A percentile compares a stretch with the other conserved stretches of the same genome.
phyloP scores from a whole-genome alignment of 257 asterid species.

The Capsicum pubescens region DNA sequence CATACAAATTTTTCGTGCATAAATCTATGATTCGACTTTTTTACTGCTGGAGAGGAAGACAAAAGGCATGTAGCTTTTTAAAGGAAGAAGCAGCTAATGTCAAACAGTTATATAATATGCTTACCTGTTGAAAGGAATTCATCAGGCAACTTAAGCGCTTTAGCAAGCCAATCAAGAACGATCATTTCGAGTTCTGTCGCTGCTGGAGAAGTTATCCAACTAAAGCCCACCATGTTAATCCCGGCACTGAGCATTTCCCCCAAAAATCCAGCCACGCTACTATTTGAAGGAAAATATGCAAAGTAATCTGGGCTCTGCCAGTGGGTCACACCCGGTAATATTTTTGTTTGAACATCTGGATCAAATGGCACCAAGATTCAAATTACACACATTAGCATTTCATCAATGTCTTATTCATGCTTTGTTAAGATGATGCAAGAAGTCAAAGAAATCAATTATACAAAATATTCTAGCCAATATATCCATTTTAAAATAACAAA shows the following conservation, averaged over 20 bases:
- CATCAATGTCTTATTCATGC: slow-evolving; percentile 6
- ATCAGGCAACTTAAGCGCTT: slow-evolving; percentile 76
- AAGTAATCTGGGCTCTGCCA: slow-evolving; percentile 96
- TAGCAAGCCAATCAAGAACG: slow-evolving; percentile 93
- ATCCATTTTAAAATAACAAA: not conserved
- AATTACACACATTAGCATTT: slow-evolving; percentile 14
- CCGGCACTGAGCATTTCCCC: slow-evolving; percentile 99
- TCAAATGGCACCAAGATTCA: slow-evolving; percentile 12
- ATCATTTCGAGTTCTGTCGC: slow-evolving; percentile 97
- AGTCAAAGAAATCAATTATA: not conserved
- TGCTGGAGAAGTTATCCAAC: slow-evolving; percentile 98
- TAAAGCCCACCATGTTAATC: slow-evolving; percentile 92
- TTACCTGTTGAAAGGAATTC: slow-evolving; percentile 75
- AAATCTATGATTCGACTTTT: not conserved
- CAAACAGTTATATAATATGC: not conserved
- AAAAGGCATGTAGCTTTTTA: slow-evolving; percentile 4
- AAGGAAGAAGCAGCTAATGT: not conserved
- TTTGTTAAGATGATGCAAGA: slow-evolving; percentile 17
- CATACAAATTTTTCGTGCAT: not conserved
- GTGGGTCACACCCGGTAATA: slow-evolving; percentile 94
- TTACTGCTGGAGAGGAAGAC: not conserved
- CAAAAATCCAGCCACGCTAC: slow-evolving; percentile 88
- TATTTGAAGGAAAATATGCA: slow-evolving; percentile 84
- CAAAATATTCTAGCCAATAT: not conserved
- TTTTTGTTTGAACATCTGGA: slow-evolving; percentile 74